A percentile compares a stretch with the other conserved stretches of the same genome.
These are phyloP conservation scores for Tetradesmus lagerheimii DNA, from an alignment of 139 green algal species.

Conservation along the genomic window DNA sequence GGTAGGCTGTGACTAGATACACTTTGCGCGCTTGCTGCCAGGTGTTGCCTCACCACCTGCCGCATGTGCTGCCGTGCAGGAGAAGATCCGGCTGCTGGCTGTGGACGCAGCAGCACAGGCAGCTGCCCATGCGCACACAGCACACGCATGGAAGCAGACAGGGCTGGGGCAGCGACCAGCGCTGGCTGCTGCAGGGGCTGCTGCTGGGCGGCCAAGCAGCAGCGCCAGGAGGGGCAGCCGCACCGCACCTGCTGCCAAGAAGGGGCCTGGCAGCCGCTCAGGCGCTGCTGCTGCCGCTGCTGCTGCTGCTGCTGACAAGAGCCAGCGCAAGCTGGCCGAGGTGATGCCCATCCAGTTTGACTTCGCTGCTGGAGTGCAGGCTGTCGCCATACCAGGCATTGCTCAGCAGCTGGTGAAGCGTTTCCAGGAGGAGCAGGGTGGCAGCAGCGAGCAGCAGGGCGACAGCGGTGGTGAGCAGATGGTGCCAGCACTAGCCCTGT, in stretches of 20 bases:
- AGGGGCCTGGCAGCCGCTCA: neutral
- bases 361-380: neutral
- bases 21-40: too few species aligned
- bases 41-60: neutral
- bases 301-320: neutral
- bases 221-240: neutral
- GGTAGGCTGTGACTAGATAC: too few species aligned
- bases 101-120: neutral
- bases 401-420: neutral
- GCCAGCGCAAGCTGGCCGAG: slow-evolving; percentile 5
- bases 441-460: neutral
- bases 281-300: neutral
- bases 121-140: neutral
- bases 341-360: neutral
- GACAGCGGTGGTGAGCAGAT: neutral
- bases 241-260: neutral
- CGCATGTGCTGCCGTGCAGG: neutral
- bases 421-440: neutral
- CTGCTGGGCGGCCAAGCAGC: neutral
- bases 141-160: neutral
- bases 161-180: neutral
- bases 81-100: neutral
- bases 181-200: neutral
- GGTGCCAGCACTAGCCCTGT: neutral
- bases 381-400: neutral